phyloP scores from a whole-genome alignment of 2,329 filamentous ascomycete species.

The Aspergillus sp. region DNA sequence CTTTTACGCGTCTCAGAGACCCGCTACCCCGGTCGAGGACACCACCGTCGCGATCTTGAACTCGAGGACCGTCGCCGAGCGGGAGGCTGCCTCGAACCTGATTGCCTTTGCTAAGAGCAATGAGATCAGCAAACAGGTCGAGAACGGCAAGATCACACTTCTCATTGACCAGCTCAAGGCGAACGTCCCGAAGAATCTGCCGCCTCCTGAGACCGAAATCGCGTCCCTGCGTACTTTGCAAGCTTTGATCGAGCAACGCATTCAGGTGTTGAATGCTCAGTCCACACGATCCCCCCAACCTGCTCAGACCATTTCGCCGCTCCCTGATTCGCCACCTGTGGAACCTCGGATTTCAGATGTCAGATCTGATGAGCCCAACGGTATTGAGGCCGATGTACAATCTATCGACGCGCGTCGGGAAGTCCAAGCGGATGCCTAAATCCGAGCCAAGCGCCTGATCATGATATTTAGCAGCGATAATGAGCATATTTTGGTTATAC shows the following conservation, averaged over 20 bases:
- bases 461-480: too few species aligned
- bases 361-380: too few species aligned
- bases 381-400: too few species aligned
- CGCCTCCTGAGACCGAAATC: conserved; percentile 26
- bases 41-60: conserved; percentile 19
- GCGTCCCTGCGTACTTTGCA: conserved; percentile 29
- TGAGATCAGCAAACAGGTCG: conserved; percentile 7
- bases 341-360: too few species aligned
- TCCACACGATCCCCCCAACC: not conserved
- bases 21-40: conserved; percentile 14
- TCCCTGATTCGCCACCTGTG: not conserved
- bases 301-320: not conserved
- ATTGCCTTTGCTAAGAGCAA: conserved; percentile 25
- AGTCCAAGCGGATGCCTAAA: too few species aligned
- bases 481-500: too few species aligned
- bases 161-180: conserved; percentile 32
- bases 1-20: conserved; percentile 26
- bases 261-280: conserved; percentile 19
- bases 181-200: conserved; percentile 22
- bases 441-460: too few species aligned
- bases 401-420: too few species aligned
- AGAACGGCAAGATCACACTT: conserved; percentile 22
- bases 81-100: conserved; percentile 32
- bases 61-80: conserved; percentile 27
- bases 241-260: conserved; percentile 29